Base-by-base conservation (phyloP, 768 basidiomycete species). In the Chlorophyllum brunneum region DNA sequence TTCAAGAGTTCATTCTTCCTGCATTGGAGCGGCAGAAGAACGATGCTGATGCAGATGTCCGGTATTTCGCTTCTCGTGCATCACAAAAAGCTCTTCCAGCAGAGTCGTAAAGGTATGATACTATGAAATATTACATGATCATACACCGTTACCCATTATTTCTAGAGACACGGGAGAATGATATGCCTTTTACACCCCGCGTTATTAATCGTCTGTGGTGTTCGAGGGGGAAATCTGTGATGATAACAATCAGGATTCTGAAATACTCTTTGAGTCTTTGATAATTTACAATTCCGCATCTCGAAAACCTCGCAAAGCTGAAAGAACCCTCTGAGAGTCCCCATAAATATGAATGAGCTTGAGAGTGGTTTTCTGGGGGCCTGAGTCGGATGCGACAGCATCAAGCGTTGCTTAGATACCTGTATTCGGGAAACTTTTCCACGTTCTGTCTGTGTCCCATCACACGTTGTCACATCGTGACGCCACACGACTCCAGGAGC, bases 31-130 rank as follows among this genome's bases (percentile, higher is more conserved):
- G 86, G 60, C 82, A 92, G 69, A 86, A 89, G 71, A 82, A 81
- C 56, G 97, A 99, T 65, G 69, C 75, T 41, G 97, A 99, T 70
- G 92, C 95, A 18, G 97, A 99, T 74, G 97, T 99, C 44, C 84
- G 94, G 63, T 98, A 89, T 73, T 97, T 95, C 69, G 90, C 94
- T 11, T 73, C 80, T 40, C 85, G 88, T 54, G 94, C 92, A 40
- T 71, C 89, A 48, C 87, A 90, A 60, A 79, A 75, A 61, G 73
- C 77, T 10, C 29, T 54, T 31, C 40, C 54, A 5, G 26, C 56
- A 22, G 38, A 51, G 18, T 54, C 55, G 39, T 59, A 52, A 46
- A 40, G 31, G 48, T 37, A 30, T 38, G 33, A 41, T 34, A 26
- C 10, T 31, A 29, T n/a, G 2, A 18, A 29, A 23, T n/a, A 16